Evolutionary conservation across 768 basidiomycete genomes (phyloP).

Genomic region (Terana coerulea): DNA sequence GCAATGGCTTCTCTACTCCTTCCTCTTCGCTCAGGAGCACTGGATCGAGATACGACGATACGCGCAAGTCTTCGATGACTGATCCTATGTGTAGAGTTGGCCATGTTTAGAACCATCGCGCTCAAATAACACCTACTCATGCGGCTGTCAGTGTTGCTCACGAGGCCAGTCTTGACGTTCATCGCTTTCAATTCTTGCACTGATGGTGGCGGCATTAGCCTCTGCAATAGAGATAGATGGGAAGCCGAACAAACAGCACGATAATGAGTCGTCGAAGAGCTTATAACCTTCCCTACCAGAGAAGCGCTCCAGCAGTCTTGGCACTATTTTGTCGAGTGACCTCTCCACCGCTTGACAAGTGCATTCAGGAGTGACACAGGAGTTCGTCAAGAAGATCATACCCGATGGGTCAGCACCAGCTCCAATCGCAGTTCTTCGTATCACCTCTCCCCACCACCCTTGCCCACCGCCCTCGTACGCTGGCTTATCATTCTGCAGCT

Average conservation of each 20-base stretch:
- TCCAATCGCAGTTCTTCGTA: conserved; percentile 67
- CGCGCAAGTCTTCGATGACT: conserved; percentile 56
- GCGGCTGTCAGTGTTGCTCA: conserved; percentile 72
- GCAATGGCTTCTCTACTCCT: conserved; percentile 64
- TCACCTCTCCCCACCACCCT: conserved; percentile 78
- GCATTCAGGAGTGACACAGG: background rate
- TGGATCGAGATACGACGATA: conserved; percentile 45
- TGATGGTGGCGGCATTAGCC: conserved; percentile 19
- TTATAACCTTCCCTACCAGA: conserved; percentile 68
- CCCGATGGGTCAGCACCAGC: conserved; percentile 64
- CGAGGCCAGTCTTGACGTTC: conserved; percentile 49
- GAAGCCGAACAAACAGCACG: conserved; percentile 38
- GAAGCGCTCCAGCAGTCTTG: conserved; percentile 61
- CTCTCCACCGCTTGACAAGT: conserved; percentile 47
- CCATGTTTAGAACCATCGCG: background rate
- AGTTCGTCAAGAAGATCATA: conserved; percentile 24
- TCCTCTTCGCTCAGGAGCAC: conserved; percentile 70
- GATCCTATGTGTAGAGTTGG: conserved; percentile 23
- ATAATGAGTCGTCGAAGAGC: conserved; percentile 48
- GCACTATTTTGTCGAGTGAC: conserved; percentile 53
- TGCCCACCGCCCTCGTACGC: conserved; percentile 52
- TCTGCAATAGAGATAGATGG: background rate
- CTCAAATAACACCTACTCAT: conserved; percentile 48
- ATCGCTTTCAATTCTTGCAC: conserved; percentile 44
- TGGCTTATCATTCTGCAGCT: conserved; percentile 56